Evolutionary conservation across 345 rosid species (phyloP), one percentile per base, ranked within the genome.

Genomic region (Pistacia vera): DNA sequence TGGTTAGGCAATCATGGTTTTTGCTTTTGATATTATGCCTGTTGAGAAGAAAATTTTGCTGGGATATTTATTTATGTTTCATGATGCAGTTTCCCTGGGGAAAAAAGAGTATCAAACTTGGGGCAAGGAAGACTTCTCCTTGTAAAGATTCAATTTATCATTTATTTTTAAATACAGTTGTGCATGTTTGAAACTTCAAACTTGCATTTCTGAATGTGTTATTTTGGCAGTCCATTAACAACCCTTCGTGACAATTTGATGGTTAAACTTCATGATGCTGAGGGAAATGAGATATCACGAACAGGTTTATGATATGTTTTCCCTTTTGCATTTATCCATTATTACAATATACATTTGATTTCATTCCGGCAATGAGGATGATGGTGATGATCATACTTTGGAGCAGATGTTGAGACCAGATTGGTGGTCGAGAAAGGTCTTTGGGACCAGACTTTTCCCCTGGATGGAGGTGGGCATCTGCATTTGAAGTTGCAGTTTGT

Each of bases 61-160:
- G n/a, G 62, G 28, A 18, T 41, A 41, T 41, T 41, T 41, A 77
- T 75, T 41, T 63, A 33, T 85, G 51, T 70, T 60, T 63, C 20
- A 12, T 25, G 61, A 80, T 79, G 83, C 92, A 95, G 99, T 93
- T 78, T 86, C 93, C 75, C 81, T 92, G 92, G 99, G 98, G 68
- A 93, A 85, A 73, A 87, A 73, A 77, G 93, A 90, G 86, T 87
- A 88, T 81, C 86, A 64, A 77, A 87, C 89, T 51, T 76, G 71
- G 72, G 89, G 84, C 72, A 86, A 84, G 63, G 96, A 90, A 49
- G 99, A 95, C 68, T 86, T 93, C 83, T 89, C 85, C 76, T 93
- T 95, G 99, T 93, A 92, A 86, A 72, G 74, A 66, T 73, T 74
- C 80, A 46, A 46, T 58, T 33, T 25, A 44, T 63, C 60, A 14